Base-by-base conservation (phyloP, 1,284 basidiomycete species). In the Athelia sp. region DNA sequence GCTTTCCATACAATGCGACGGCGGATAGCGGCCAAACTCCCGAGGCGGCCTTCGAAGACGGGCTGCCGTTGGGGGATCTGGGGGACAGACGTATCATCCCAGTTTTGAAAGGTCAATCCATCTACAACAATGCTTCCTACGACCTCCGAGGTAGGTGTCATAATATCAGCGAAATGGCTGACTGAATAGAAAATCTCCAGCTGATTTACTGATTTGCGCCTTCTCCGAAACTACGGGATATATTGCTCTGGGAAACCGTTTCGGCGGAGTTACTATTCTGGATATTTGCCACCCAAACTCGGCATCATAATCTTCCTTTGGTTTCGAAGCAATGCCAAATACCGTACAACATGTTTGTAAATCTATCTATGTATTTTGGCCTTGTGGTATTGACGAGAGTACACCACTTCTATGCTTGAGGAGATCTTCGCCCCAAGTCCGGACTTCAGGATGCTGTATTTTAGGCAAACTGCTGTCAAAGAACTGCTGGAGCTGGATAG, bases 371-470 rank as follows among this genome's bases (percentile, higher is more conserved):
- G n/a, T n/a, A n/a, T n/a, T n/a, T n/a, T n/a, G n/a, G n/a, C n/a
- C n/a, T n/a, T n/a, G n/a, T n/a, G n/a, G n/a, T n/a, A n/a, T 13
- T 21, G 13, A 19, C 40, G 11, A 11, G 24, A 23, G 10, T 23
- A n/a, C 34, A 11, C 38, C 43, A 26, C 66, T 57, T 29, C 82
- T 73, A 61, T 92, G 87, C 4, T 67, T 68, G 50, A 79, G 62
- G 9, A 93, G 66, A 46, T 81, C 78, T 34, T 75, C 62, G 1
- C 85, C 91, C 93, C 92, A 96, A 19, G 65, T 67, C 56, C 78
- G 74, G 0, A 94, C 83, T 59, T 92, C 87, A 0, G 85, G 79
- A 63, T 95, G 91, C 36, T 77, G 75, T 49, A 96, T 72, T 44
- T 75, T 67, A 1, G 89, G 87, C 4, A 91, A 58, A 54, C 87